Conservation (phyloP, 345 rosid genomes). For the Zanthoxylum bungeanum region DNA sequence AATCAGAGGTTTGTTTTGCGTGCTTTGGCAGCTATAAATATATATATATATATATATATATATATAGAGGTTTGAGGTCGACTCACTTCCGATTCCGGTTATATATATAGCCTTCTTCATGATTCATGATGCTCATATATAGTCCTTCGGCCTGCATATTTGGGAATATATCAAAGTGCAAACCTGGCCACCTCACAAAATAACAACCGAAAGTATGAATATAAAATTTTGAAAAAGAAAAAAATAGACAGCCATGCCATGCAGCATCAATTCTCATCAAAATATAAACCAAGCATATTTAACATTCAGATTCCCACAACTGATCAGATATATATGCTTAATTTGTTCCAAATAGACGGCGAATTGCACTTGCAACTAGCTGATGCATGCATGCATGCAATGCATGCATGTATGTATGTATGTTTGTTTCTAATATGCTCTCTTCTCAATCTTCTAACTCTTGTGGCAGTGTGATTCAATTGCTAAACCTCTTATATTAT, state of each 20-base stretch:
- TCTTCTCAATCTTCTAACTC: too few species aligned
- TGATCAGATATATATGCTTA: neutral
- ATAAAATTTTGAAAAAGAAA: neutral
- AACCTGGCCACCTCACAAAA: neutral
- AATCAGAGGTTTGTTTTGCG: neutral
- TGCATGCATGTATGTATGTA: too few species aligned
- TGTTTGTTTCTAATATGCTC: neutral
- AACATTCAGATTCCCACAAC: slow-evolving; percentile 5
- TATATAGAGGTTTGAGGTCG: too few species aligned
- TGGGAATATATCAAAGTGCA: neutral
- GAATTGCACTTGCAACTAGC: neutral
- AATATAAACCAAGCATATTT: slow-evolving; percentile 1
- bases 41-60: too few species aligned
- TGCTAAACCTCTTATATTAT: neutral
- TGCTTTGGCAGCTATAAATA: neutral
- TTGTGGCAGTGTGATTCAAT: too few species aligned
- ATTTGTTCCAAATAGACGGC: neutral
- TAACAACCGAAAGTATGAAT: neutral
- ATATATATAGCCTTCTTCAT: too few species aligned
- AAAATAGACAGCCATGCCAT: neutral
- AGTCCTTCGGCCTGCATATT: too few species aligned
- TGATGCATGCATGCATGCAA: too few species aligned
- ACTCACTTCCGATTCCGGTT: neutral
- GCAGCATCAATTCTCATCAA: slow-evolving; percentile 1
- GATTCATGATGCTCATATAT: too few species aligned